phyloP scores from a whole-genome alignment of 148 eudicot species.

The Persicaria maculosa region DNA sequence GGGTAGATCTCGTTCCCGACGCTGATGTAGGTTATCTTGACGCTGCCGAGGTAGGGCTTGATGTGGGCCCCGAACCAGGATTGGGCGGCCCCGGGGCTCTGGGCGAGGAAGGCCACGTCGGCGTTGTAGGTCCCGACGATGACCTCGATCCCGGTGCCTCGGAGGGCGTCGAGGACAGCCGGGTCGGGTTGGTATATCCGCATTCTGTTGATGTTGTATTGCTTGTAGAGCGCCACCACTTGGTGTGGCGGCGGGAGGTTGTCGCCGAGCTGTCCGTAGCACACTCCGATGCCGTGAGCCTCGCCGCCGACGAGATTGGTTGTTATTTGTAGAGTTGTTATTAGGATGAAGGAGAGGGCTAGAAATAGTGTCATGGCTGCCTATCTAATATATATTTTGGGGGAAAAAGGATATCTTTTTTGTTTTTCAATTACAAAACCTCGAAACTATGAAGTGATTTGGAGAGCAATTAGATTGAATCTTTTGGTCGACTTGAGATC shows the following conservation, averaged over 20 bases:
- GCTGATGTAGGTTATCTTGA: conserved; percentile 29
- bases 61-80: conserved; percentile 34
- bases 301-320: not conserved
- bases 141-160: conserved; percentile 33
- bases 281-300: conserved; percentile 24
- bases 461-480: no score
- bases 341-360: not conserved
- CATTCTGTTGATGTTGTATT: conserved; percentile 20
- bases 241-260: conserved; percentile 38
- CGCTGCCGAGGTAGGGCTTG: conserved; percentile 22
- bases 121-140: conserved; percentile 36
- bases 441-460: no score
- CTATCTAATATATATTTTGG: no score
- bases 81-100: conserved; percentile 24
- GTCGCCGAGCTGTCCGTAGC: conserved; percentile 43
- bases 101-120: conserved; percentile 26
- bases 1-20: conserved; percentile 50
- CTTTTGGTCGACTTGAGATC: no score
- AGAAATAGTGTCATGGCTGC: not conserved
- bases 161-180: conserved; percentile 39
- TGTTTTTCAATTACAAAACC: no score
- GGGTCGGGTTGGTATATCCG: conserved; percentile 48
- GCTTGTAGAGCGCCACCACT: conserved; percentile 32
- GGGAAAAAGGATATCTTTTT: no score
- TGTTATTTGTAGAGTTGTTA: not conserved